Conservation (phyloP, 768 basidiomycete genomes). For the Gymnopilus junonius region DNA sequence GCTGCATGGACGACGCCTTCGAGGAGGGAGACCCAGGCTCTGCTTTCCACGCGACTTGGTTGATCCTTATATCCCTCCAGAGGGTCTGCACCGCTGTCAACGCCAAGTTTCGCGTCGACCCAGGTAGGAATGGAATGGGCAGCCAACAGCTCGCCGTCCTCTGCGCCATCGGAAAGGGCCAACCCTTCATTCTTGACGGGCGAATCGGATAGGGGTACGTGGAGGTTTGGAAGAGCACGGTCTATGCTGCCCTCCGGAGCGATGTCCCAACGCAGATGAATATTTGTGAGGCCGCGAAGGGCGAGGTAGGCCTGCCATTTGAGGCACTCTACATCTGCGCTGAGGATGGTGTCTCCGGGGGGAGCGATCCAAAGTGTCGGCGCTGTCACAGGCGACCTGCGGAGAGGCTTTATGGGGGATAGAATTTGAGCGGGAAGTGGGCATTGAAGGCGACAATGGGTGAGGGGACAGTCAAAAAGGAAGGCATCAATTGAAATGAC, state of each 20-base stretch:
- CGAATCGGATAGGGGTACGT: conserved; percentile 45
- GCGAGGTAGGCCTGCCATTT: conserved; percentile 90
- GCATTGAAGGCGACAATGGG: conserved; percentile 56
- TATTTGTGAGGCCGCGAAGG: conserved; percentile 56
- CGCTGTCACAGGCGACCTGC: conserved; percentile 25
- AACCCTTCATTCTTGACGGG: conserved; percentile 28
- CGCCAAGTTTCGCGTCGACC: conserved; percentile 61
- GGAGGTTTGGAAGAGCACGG: conserved; percentile 71
- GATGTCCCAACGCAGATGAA: conserved; percentile 71
- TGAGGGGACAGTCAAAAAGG: conserved; percentile 29
- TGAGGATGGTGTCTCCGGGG: conserved; percentile 50
- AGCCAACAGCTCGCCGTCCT: conserved; percentile 57
- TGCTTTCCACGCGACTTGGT: conserved; percentile 69
- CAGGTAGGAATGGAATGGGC: conserved; percentile 74
- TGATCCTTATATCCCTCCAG: conserved; percentile 73
- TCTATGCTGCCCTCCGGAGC: conserved; percentile 71
- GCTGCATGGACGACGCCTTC: conserved; percentile 81
- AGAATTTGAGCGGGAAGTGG: conserved; percentile 61
- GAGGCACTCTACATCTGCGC: conserved; percentile 82
- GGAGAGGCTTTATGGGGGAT: conserved; percentile 43
- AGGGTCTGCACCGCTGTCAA: conserved; percentile 38
- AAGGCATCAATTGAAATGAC: conserved; percentile 23
- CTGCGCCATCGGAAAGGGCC: conserved; percentile 25
- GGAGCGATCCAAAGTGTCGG: conserved; percentile 73
- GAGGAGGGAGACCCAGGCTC: conserved; percentile 81